Conservation (phyloP, 2,329 filamentous ascomycete species). For the Onygenales sp. region DNA sequence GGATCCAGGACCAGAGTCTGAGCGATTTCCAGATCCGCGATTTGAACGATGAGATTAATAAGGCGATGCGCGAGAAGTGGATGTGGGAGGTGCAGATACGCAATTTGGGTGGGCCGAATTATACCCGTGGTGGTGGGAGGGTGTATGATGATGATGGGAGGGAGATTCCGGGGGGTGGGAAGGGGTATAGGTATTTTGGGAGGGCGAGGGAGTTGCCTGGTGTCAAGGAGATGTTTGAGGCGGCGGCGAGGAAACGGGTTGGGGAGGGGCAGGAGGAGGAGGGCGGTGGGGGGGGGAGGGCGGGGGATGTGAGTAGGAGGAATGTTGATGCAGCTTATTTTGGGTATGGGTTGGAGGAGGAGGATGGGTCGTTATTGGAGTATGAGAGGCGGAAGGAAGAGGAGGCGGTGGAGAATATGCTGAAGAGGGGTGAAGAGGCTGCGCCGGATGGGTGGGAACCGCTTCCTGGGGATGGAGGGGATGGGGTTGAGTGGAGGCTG, state of each 20-base stretch:
- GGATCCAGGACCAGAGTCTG: constrained; percentile 85
- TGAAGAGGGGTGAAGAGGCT: constrained; percentile 48
- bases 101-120: constrained; percentile 93
- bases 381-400: constrained; percentile 80
- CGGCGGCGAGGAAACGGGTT: constrained; percentile 55
- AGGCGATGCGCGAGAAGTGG: constrained; percentile 96
- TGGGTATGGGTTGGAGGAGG: constrained; percentile 86
- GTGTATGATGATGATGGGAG: constrained; percentile 65
- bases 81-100: constrained; percentile 98
- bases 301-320: constrained; percentile 40
- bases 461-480: constrained; percentile 76
- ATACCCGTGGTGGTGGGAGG: constrained; percentile 66
- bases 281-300: constrained; percentile 33
- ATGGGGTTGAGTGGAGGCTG: constrained; percentile 72
- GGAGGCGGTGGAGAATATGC: constrained; percentile 64
- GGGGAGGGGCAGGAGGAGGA: constrained; percentile 60
- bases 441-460: constrained; percentile 66
- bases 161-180: constrained; percentile 63
- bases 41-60: constrained; percentile 98
- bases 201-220: constrained; percentile 81
- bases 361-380: constrained; percentile 68
- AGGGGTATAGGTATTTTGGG: constrained; percentile 91
- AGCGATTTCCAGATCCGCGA: constrained; percentile 96
- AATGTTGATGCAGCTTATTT: constrained; percentile 92
- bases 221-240: constrained; percentile 92